Base-by-base conservation (phyloP, 257 asterid species). In the Osmanthus fragrans region DNA sequence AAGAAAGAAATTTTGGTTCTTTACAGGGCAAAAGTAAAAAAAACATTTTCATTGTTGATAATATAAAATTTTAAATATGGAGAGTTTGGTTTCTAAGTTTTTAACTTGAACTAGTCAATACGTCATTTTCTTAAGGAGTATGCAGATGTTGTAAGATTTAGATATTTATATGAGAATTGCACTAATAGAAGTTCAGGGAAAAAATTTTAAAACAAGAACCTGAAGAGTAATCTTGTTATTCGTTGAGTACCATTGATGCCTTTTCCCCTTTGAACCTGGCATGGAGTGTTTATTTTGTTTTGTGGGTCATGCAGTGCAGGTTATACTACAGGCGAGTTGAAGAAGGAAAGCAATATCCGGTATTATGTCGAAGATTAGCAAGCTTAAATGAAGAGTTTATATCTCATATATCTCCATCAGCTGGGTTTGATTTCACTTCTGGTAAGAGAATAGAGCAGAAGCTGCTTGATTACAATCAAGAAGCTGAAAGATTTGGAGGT, bases 401-500 rank as follows among this genome's bases (percentile, higher is more conserved):
- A 79, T 88, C 97, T 33, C 82, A 90, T 79, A 91, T 83, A 84
- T 95, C 97, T 82, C 96, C 99, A 3, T 87, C 99, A 37, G 93
- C 97, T 76, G 98, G 98, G 67, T 95, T 95, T 78, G 98, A 96
- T 89, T 96, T 90, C 80, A 90, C 89, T 21, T 87, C 97, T 1
- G 99, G 98, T 49, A 85, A 86, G 87, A 96, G 89, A 84, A 89
- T 93, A 79, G 99, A 96, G 92, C 96, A 96, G 80, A 93, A 83
- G 87, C 82, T 96, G 87, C 90, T 96, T 42, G 98, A 96, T 84
- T 92, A 92, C 88, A 96, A 96, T 82, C 85, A 90, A 85, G 99
- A 96, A 89, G 97, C 97, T 37, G 99, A 93, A 82, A 82, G 92
- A 81, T 93, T 88, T 83, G 97, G 97, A 80, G 97, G 98, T 89